Evolutionary conservation across 148 eudicot species (phyloP), one percentile per base, ranked within the genome.

Genomic region (Rhododendron griersonianum): DNA sequence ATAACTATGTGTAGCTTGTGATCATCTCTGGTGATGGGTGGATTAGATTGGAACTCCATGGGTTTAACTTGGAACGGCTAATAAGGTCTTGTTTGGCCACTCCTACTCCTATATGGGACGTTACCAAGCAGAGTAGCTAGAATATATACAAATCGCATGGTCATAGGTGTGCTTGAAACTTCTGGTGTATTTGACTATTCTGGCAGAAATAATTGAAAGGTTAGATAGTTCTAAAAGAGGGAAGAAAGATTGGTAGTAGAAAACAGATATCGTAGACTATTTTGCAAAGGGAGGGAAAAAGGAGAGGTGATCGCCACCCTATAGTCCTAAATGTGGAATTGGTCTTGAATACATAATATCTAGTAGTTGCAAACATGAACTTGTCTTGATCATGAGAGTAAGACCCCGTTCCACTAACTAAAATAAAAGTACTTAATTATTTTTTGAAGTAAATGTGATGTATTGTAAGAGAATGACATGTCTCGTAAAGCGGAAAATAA

Each of bases 1-100:
- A 89, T 84, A 1, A 86, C 89, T 74, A 88, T 88, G 85, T 86
- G 90, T 16, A 89, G 61, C 84, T 65, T 85, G 44, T 5, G 44
- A 23, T 85, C 51, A 28, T 67, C 74, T 67, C 15, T 11, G 74
- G 33, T 25, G 1, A 25, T 25, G 14, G 74, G 74, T 3, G 15
- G 74, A 11, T 67, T 67, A 25, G 6, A 28, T 28, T 9, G 15
- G 35, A 37, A 11, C 33, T 28, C 74, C 74, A 67, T 67, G 15
- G 69, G 11, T 61, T 61, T 7, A 9, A 61, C 69, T 7, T n/a
- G 11, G 3, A 61, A 61, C 11, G 3, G 11, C 69, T 61, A 61
- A 7, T 61, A 61, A 23, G 21, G 23, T 16, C 63, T 57, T 57
- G 7, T 57, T 57, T 18, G 21, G 63, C 63, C 8, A 21, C 28